Base-by-base conservation (phyloP, 1,139 yeast genomes). In the Pichia sp. region DNA sequence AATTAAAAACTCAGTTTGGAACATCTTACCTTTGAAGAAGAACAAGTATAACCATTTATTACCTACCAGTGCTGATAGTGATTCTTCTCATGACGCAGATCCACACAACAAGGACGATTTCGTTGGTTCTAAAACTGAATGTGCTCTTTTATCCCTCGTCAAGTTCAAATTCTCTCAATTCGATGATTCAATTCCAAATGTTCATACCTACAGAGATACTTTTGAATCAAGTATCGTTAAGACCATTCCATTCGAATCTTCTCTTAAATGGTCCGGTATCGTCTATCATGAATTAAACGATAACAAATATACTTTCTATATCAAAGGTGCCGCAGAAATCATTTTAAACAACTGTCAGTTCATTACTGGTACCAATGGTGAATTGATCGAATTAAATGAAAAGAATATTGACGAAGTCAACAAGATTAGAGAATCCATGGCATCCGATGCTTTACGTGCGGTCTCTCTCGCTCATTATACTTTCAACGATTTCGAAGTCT, bases 321-420 rank as follows among this genome's bases (percentile, higher is more conserved):
- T 87, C 52, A 93, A 93, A 69, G 99, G 99, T 53, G 99, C 99
- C 1, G 93, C 97, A 0, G 99, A 93, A 68, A 79, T 91, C 51
- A 75, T 93, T 17, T 75, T 88, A 57, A 74, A 75, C 44, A 71
- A 76, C 54, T 86, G 96, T 65, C 74, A 53, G 53, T 64, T 62
- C 57, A 69, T 60, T 51, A 55, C 62, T 18, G 56, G 62, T 20
- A 52, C 70, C 19, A 66, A 70, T 40, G 72, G 72, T 9, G 53
- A 61, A n/a, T 53, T 68, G 6, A 56, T 62, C 18, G 39, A 61
- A 12, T 58, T 60, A 3, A 54, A 63, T 14, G 58, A 62, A 31
- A 15, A 33, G 12, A 34, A 38, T 10, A 17, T 18, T 3, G 22
- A 34, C 2, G 52, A 55, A 15, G 55, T 75, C 17, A 67, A 71